Conservation (phyloP, 371 early-diverging fungal species). For the Mucor circinelloides region DNA sequence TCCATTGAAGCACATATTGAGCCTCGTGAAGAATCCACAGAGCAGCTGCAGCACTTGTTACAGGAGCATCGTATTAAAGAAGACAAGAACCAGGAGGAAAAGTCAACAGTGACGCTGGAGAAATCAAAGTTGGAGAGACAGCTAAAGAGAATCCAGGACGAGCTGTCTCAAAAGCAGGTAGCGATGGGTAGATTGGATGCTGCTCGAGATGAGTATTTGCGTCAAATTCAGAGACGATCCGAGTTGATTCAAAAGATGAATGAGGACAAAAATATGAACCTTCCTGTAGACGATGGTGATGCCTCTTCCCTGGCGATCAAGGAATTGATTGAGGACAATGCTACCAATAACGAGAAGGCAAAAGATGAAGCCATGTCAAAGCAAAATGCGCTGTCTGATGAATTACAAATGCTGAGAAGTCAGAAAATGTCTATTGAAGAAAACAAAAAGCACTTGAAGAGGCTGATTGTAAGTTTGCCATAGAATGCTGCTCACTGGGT, state of each 20-base stretch:
- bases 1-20: constrained; percentile 54
- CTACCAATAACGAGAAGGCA: not conserved
- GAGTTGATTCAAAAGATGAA: constrained; percentile 16
- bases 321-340: not conserved
- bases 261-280: not conserved
- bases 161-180: constrained; percentile 22
- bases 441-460: constrained; percentile 14
- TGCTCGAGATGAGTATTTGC: constrained; percentile 14
- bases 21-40: constrained; percentile 54
- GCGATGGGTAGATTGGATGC: constrained; percentile 23
- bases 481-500: no score
- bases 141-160: constrained; percentile 17
- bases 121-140: constrained; percentile 7
- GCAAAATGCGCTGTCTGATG: constrained; percentile 24
- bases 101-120: not conserved
- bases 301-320: not conserved
- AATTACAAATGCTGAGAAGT: constrained; percentile 19
- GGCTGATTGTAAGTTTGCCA: constrained; percentile 15
- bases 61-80: constrained; percentile 12
- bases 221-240: constrained; percentile 15
- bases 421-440: constrained; percentile 17
- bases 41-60: constrained; percentile 54
- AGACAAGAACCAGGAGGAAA: constrained; percentile 1
- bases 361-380: constrained; percentile 15
- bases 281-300: constrained; percentile 4